A percentile compares a stretch with the other conserved stretches of the same genome.
Conservation (phyloP, 352 stramenopile species). For the Pythium plurisporium region DNA sequence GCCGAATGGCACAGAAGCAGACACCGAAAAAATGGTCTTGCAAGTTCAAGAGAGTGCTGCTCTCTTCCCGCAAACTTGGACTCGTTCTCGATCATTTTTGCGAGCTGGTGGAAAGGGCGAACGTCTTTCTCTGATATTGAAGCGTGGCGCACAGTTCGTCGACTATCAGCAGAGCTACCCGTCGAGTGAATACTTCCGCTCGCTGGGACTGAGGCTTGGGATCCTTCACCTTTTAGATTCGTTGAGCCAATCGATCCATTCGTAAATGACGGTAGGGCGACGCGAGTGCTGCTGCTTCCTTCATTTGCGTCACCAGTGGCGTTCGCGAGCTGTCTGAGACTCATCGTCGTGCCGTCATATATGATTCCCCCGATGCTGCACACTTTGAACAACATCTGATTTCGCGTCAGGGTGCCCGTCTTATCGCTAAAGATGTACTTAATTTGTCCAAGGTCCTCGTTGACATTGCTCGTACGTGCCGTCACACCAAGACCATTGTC, state of each 20-base stretch:
- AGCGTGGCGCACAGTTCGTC: slow-evolving; percentile 33
- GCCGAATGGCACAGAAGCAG: slow-evolving; percentile 79
- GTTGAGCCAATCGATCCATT: slow-evolving; percentile 15
- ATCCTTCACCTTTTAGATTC: slow-evolving; percentile 8
- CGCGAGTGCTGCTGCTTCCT: slow-evolving; percentile 1
- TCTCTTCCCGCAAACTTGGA: slow-evolving; percentile 46
- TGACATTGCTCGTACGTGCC: slow-evolving; percentile 92
- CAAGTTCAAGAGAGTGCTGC: slow-evolving; percentile 49
- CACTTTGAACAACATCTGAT: slow-evolving; percentile 97
- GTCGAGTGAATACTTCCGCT: slow-evolving; percentile 4
- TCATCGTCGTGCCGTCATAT: slow-evolving; percentile 80
- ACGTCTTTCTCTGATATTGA: slow-evolving; percentile 68
- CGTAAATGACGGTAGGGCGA: slow-evolving; percentile 1
- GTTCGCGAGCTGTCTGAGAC: slow-evolving; percentile 35
- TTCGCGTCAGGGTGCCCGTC: slow-evolving; percentile 98
- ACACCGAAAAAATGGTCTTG: slow-evolving; percentile 75
- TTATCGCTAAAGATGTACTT: slow-evolving; percentile 99
- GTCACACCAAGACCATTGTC: slow-evolving; percentile 61
- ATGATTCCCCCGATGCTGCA: slow-evolving; percentile 90
- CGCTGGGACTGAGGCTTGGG: neutral
- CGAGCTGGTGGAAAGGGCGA: slow-evolving; percentile 53
- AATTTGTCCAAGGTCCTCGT: slow-evolving; percentile 96
- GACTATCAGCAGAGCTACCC: slow-evolving; percentile 19
- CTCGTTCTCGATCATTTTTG: slow-evolving; percentile 66
- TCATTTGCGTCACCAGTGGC: slow-evolving; percentile 6